A percentile compares a stretch with the other conserved stretches of the same genome.
These are phyloP conservation scores for Pestalotiopsis sp. DNA, from an alignment of 2,329 filamentous ascomycete species.

Conservation along the genomic window DNA sequence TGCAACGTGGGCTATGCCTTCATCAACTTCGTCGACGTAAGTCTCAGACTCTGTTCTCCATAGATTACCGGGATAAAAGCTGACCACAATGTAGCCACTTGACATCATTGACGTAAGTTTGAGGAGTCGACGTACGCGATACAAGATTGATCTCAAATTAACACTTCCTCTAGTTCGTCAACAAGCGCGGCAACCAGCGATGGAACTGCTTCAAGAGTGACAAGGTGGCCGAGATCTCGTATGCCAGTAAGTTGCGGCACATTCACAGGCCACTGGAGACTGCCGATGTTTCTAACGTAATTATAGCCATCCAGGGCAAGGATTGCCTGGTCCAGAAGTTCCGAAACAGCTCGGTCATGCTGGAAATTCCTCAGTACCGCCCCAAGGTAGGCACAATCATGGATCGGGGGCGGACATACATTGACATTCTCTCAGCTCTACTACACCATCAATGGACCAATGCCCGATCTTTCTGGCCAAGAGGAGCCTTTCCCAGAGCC, in stretches of 20 bases:
- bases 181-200: conserved; percentile 68
- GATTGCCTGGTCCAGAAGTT: conserved; percentile 94
- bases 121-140: neutral
- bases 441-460: conserved; percentile 50
- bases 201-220: conserved; percentile 83
- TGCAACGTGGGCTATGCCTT: conserved; percentile 97
- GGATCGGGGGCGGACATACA: neutral
- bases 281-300: conserved; percentile 27
- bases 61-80: conserved; percentile 19
- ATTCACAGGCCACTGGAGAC: neutral
- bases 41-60: conserved; percentile 27
- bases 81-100: conserved; percentile 58
- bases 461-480: conserved; percentile 60
- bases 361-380: conserved; percentile 78
- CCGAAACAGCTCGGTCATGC: conserved; percentile 94
- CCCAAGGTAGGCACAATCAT: conserved; percentile 68
- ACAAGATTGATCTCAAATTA: conserved; percentile 26
- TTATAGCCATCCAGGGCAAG: conserved; percentile 81
- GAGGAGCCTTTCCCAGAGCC: conserved; percentile 78
- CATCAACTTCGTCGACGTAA: conserved; percentile 87
- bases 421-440: conserved; percentile 45
- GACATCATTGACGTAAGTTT: conserved; percentile 71
- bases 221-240: conserved; percentile 88
- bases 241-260: conserved; percentile 73
- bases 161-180: conserved; percentile 63